Evolutionary conservation across 768 basidiomycete genomes (phyloP).

Genomic region (Panaeolus papilionaceus): DNA sequence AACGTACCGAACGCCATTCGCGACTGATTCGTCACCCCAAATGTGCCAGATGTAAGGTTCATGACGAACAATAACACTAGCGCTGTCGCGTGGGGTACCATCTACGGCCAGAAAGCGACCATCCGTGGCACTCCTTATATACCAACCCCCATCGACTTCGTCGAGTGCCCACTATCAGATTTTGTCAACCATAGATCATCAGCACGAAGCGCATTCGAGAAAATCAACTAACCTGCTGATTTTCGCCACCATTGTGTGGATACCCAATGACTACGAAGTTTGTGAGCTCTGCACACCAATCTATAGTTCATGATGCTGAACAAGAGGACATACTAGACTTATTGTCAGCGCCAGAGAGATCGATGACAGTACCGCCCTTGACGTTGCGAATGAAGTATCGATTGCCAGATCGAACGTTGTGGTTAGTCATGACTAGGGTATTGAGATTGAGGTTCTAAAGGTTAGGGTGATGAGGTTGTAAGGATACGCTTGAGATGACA

Average conservation of each 20-base stretch:
- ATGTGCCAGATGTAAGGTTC: constrained; percentile 44
- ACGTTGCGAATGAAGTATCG: constrained; percentile 46
- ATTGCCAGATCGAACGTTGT: constrained; percentile 24
- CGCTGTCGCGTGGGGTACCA: constrained; percentile 34
- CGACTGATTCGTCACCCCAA: constrained; percentile 36
- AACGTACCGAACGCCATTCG: constrained; percentile 35
- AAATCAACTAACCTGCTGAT: constrained; percentile 43
- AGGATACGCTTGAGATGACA: not conserved
- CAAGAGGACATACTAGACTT: constrained; percentile 36
- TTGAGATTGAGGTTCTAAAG: not conserved
- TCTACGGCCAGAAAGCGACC: constrained; percentile 39
- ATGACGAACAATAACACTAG: constrained; percentile 34
- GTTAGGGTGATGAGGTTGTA: not conserved
- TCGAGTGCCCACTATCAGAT: constrained; percentile 23
- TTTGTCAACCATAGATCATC: not conserved
- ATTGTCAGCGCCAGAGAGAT: constrained; percentile 36
- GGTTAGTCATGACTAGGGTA: constrained; percentile 11
- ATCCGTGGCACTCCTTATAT: constrained; percentile 39
- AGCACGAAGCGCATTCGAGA: not conserved
- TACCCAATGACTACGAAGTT: constrained; percentile 46
- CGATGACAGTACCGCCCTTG: constrained; percentile 46
- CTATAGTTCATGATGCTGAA: not conserved
- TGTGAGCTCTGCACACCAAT: not conserved
- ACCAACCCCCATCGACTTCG: constrained; percentile 27
- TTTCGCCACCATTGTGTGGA: constrained; percentile 40